Evolutionary conservation across 2,329 filamentous ascomycete genomes (phyloP).

Genomic region (Fusarium chuoi): DNA sequence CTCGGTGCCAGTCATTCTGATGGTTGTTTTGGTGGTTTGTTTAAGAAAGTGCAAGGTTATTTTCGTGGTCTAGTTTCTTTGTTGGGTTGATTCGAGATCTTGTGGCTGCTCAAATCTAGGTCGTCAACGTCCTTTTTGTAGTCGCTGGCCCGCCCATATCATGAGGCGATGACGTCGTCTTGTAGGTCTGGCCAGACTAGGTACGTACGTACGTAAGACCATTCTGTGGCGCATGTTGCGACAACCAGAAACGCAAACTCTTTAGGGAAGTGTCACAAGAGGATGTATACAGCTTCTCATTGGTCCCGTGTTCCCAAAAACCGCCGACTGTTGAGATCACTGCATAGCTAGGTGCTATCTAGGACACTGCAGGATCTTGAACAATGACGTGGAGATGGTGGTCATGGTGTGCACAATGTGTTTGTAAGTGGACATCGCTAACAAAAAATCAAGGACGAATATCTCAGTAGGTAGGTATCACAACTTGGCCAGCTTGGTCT

Average conservation of each 20-base stretch:
- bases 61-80: slow-evolving; percentile 4
- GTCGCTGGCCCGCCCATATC: slow-evolving; percentile 9
- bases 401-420: slow-evolving; percentile 21
- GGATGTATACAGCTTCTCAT: slow-evolving; percentile 10
- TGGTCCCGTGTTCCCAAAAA: slow-evolving; percentile 3
- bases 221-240: slow-evolving; percentile 29
- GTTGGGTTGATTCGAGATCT: slow-evolving; percentile 6
- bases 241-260: slow-evolving; percentile 26
- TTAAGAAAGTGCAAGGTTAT: background rate
- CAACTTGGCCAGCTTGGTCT: background rate
- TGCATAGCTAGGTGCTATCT: slow-evolving; percentile 1
- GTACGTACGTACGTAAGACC: slow-evolving; percentile 39
- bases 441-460: slow-evolving; percentile 23
- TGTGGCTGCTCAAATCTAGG: background rate
- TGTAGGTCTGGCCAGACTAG: slow-evolving; percentile 27
- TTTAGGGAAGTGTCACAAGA: slow-evolving; percentile 36
- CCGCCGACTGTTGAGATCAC: slow-evolving; percentile 16
- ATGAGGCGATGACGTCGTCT: slow-evolving; percentile 44
- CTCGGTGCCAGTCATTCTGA: slow-evolving; percentile 45
- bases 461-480: background rate
- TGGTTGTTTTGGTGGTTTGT: slow-evolving; percentile 15
- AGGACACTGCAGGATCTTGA: slow-evolving; percentile 22
- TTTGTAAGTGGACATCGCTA: slow-evolving; percentile 16
- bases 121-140: slow-evolving; percentile 41
- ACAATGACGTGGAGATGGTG: slow-evolving; percentile 27